Percentiles rank a stretch among this genome's conserved stretches.
phyloP scores from a whole-genome alignment of 75 land plant genomes.

The Pinus tabuliformis region DNA sequence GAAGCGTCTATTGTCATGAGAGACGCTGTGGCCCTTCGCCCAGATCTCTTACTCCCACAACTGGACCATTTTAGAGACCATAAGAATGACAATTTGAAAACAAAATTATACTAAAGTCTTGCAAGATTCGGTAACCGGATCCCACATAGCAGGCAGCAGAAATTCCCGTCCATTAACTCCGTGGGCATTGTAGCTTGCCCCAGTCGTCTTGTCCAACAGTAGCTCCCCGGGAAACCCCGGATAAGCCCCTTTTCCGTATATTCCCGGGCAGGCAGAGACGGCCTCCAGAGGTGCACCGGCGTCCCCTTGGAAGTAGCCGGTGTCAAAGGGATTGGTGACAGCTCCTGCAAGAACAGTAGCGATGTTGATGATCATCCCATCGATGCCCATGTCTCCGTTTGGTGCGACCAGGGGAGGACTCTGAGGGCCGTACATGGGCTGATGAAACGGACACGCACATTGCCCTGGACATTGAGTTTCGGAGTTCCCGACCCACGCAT shows the following conservation, averaged over 20 bases:
- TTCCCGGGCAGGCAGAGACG: constrained; percentile 65
- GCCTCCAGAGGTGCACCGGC: constrained; percentile 58
- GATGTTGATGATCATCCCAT: constrained; percentile 72
- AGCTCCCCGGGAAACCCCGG: constrained; percentile 71
- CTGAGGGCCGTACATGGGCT: constrained; percentile 66
- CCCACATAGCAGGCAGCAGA: constrained; percentile 65
- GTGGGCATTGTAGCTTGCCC: constrained; percentile 74
- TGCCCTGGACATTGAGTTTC: constrained; percentile 65
- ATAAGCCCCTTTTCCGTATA: constrained; percentile 64
- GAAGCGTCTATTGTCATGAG: no score
- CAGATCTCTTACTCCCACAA: no score
- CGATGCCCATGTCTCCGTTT: constrained; percentile 63
- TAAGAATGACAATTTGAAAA: no score
- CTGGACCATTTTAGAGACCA: no score
- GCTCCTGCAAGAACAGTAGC: constrained; percentile 62
- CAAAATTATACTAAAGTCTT: constrained; percentile 13
- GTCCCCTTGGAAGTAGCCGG: constrained; percentile 71
- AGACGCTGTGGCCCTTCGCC: no score
- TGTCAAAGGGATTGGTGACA: constrained; percentile 63
- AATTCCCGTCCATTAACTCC: constrained; percentile 57
- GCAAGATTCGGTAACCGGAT: constrained; percentile 54
- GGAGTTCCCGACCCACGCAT: constrained; percentile 73
- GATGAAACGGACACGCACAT: constrained; percentile 80
- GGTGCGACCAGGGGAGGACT: constrained; percentile 59
- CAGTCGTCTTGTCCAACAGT: constrained; percentile 43